Percentiles rank a stretch among this genome's conserved stretches.
These are phyloP conservation scores for Quercus lobata DNA, from an alignment of 331 rosid species.

Conservation along the genomic window DNA sequence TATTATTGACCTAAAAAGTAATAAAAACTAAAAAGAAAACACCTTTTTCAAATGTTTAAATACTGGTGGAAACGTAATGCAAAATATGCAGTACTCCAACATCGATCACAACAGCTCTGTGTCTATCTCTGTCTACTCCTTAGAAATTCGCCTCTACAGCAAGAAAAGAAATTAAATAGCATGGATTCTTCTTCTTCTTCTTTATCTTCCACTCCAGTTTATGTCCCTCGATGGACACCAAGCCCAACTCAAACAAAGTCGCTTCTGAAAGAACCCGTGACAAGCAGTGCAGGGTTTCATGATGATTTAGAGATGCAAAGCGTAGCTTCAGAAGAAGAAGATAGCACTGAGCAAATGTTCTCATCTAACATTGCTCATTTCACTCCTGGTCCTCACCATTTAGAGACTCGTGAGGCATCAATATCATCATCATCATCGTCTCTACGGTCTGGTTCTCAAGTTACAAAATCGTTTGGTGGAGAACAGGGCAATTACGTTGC, in stretches of 20 bases:
- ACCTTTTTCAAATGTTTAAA: no score
- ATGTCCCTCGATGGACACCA: conserved; percentile 23
- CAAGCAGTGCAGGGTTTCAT: no score
- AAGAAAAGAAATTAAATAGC: background rate
- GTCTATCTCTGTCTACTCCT: conserved; percentile 22
- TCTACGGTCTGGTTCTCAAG: background rate
- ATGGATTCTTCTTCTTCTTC: background rate
- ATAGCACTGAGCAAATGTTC: background rate
- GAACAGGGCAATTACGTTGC: no score
- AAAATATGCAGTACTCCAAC: no score
- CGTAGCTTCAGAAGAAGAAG: background rate
- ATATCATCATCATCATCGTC: no score
- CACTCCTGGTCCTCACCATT: background rate
- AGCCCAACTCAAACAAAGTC: conserved; percentile 24
- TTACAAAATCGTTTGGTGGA: background rate
- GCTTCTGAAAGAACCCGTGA: background rate
- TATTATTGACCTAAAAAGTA: no score
- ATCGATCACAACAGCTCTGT: no score
- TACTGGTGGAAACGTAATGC: no score
- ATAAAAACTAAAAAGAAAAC: no score
- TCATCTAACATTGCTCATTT: background rate
- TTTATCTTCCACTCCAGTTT: background rate
- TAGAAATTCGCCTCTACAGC: background rate
- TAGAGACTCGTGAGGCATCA: background rate
- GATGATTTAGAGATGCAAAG: background rate